Conservation (phyloP, 768 basidiomycete species). For the Arthromyces matolae region DNA sequence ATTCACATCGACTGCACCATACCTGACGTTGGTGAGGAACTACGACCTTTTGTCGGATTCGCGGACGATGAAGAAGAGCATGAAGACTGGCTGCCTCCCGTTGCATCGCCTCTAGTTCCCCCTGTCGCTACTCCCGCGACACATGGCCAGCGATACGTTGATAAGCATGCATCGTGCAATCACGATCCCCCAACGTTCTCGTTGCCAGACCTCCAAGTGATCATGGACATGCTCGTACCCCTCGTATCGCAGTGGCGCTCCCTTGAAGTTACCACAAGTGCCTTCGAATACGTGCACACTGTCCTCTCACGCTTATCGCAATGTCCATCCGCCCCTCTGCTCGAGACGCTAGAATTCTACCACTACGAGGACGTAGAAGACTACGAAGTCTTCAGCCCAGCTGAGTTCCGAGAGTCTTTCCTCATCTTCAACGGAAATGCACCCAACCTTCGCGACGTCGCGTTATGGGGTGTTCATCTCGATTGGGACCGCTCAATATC, state of each 20-base stretch:
- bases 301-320: conserved; percentile 41
- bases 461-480: conserved; percentile 69
- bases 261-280: conserved; percentile 43
- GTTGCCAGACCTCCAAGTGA: conserved; percentile 28
- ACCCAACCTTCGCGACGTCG: conserved; percentile 46
- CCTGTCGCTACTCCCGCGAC: neutral
- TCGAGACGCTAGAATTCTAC: conserved; percentile 53
- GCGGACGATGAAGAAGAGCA: conserved; percentile 24
- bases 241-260: conserved; percentile 52
- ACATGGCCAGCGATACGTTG: conserved; percentile 16
- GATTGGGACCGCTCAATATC: conserved; percentile 52
- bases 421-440: conserved; percentile 51
- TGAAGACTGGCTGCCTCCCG: too few species aligned
- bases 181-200: conserved; percentile 26
- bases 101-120: too few species aligned
- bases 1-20: conserved; percentile 46
- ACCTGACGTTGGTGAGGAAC: conserved; percentile 16
- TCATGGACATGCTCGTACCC: conserved; percentile 46
- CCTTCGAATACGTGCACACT: conserved; percentile 44
- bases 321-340: conserved; percentile 46
- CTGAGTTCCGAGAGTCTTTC: conserved; percentile 37
- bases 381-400: conserved; percentile 36
- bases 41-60: too few species aligned
- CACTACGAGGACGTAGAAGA: conserved; percentile 51
- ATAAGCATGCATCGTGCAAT: conserved; percentile 17